Conservation (phyloP, 2,329 filamentous ascomycete genomes). For the Xylariaceae sp. region DNA sequence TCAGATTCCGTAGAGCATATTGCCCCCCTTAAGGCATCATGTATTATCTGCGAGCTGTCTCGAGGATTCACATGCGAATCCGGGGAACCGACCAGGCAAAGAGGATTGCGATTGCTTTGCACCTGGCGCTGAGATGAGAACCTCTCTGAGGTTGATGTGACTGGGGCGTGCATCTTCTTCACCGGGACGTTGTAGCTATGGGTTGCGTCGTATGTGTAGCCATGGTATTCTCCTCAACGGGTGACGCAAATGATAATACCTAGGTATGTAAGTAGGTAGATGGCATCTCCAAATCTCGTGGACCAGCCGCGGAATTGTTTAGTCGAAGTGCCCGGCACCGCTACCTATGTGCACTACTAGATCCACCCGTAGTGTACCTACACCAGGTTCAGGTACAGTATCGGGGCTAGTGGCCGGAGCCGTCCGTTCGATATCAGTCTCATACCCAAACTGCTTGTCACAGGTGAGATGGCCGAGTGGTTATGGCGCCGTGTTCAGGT, state of each 20-base stretch:
- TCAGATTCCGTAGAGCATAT: constrained; percentile 15
- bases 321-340: too few species aligned
- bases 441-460: not conserved
- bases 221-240: not conserved
- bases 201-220: too few species aligned
- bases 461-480: constrained; percentile 34
- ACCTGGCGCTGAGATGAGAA: too few species aligned
- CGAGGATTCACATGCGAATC: constrained; percentile 14
- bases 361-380: too few species aligned
- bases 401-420: too few species aligned
- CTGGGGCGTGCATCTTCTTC: not conserved
- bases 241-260: too few species aligned
- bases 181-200: not conserved
- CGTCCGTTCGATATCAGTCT: not conserved
- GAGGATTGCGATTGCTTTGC: too few species aligned
- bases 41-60: not conserved
- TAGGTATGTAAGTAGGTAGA: not conserved
- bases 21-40: not conserved
- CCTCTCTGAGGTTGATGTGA: not conserved
- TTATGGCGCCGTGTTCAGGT: constrained; percentile 36
- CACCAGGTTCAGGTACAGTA: too few species aligned
- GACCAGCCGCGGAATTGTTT: not conserved
- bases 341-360: too few species aligned
- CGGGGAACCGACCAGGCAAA: constrained; percentile 8
- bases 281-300: not conserved